Conservation (phyloP, 371 early-diverging fungal genomes). For the Lichtheimia corymbifera region DNA sequence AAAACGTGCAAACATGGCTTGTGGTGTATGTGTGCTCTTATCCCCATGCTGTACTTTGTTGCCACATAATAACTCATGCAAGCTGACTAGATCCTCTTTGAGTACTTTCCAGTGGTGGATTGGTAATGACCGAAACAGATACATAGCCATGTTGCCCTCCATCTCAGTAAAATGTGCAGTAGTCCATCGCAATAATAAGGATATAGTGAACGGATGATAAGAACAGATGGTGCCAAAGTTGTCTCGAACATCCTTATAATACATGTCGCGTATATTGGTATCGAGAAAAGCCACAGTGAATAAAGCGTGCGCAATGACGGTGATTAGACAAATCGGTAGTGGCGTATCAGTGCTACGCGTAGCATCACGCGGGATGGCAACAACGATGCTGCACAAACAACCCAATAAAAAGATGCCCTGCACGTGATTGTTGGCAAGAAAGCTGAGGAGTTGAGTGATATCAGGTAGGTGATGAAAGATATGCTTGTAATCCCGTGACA, state of each 20-base stretch:
- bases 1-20: slow-evolving; percentile 43
- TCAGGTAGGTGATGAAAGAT: slow-evolving; percentile 21
- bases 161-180: slow-evolving; percentile 42
- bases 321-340: slow-evolving; percentile 27
- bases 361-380: slow-evolving; percentile 26
- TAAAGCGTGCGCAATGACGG: slow-evolving; percentile 42
- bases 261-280: slow-evolving; percentile 35
- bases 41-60: slow-evolving; percentile 1
- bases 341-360: slow-evolving; percentile 12
- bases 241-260: slow-evolving; percentile 55
- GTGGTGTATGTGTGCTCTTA: slow-evolving; percentile 5
- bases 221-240: slow-evolving; percentile 44
- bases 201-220: slow-evolving; percentile 37
- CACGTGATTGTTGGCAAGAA: slow-evolving; percentile 21
- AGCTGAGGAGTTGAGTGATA: slow-evolving; percentile 27
- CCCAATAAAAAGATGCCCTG: slow-evolving; percentile 37
- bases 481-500: slow-evolving; percentile 12
- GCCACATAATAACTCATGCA: slow-evolving; percentile 40
- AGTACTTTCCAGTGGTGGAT: slow-evolving; percentile 46
- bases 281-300: slow-evolving; percentile 53
- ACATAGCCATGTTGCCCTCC: slow-evolving; percentile 50
- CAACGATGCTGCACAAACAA: slow-evolving; percentile 36
- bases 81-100: slow-evolving; percentile 34
- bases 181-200: slow-evolving; percentile 50
- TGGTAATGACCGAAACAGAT: slow-evolving; percentile 52